Conservation (phyloP, 495 filamentous ascomycete species). For the Aspergillus hancockii region DNA sequence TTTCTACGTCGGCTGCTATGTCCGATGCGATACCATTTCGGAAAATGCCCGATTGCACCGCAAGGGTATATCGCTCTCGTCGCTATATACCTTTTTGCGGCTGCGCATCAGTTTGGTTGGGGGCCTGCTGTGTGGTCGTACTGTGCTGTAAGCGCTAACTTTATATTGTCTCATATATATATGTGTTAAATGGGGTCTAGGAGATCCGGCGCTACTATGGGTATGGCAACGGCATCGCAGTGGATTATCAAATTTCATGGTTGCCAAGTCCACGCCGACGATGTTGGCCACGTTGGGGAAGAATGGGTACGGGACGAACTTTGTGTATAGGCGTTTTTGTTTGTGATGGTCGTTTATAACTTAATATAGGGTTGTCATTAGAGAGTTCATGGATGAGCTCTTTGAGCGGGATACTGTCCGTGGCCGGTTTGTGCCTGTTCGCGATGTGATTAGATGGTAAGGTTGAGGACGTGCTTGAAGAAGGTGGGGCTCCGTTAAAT, state of each 20-base stretch:
- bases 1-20: not conserved
- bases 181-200: not conserved
- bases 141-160: constrained; percentile 2
- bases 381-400: not conserved
- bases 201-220: constrained; percentile 1
- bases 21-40: not conserved
- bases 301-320: constrained; percentile 5
- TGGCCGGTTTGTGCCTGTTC: constrained; percentile 1
- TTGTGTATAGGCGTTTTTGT: not conserved
- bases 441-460: too few relatives aligned
- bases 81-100: constrained; percentile 1
- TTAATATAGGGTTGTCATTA: not conserved
- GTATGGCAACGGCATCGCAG: not conserved
- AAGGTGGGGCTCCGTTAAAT: too few relatives aligned
- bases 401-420: not conserved
- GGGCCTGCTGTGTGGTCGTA: not conserved
- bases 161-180: too few relatives aligned
- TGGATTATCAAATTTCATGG: constrained; percentile 1
- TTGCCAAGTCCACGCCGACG: not conserved
- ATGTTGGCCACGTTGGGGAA: constrained; percentile 1
- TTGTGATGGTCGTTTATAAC: constrained; percentile 1
- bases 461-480: too few relatives aligned
- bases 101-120: not conserved
- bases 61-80: constrained; percentile 1
- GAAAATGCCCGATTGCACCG: not conserved